phyloP scores from a whole-genome alignment of 176 grass and related monocot genomes.

The Poa pratensis region DNA sequence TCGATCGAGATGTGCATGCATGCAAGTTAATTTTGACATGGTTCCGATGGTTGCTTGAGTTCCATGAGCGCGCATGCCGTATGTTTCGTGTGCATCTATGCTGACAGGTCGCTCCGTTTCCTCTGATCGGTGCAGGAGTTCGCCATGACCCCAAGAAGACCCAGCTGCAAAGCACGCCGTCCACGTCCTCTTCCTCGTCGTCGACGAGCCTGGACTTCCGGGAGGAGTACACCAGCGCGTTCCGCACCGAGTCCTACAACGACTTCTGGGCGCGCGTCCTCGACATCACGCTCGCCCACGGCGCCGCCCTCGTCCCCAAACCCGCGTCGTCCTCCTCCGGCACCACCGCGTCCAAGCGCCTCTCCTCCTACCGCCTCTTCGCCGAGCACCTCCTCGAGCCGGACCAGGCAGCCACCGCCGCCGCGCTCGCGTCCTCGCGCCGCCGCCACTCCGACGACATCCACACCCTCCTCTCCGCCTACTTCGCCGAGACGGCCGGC shows the following conservation, averaged over 20 bases:
- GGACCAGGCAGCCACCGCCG: constrained; percentile 63
- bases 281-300: constrained; percentile 80
- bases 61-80: no score
- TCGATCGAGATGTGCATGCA: no score
- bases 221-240: constrained; percentile 90
- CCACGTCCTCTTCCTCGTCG: constrained; percentile 21
- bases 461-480: constrained; percentile 58
- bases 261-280: constrained; percentile 94
- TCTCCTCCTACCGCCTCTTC: constrained; percentile 74
- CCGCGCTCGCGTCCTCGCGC: constrained; percentile 49
- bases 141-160: not conserved
- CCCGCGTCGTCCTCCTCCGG: not conserved
- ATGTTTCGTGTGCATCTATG: not conserved
- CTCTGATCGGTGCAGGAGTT: not conserved
- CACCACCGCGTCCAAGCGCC: constrained; percentile 44
- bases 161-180: not conserved
- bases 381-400: constrained; percentile 89
- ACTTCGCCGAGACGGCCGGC: constrained; percentile 76
- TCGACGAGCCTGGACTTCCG: constrained; percentile 66
- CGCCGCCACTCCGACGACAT: constrained; percentile 47
- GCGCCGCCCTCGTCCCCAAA: constrained; percentile 53
- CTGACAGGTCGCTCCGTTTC: not conserved
- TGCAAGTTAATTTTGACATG: no score
- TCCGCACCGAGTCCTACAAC: constrained; percentile 92
- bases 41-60: no score